phyloP scores from a whole-genome alignment of 495 filamentous ascomycete genomes.

The Neurospora cerealis region DNA sequence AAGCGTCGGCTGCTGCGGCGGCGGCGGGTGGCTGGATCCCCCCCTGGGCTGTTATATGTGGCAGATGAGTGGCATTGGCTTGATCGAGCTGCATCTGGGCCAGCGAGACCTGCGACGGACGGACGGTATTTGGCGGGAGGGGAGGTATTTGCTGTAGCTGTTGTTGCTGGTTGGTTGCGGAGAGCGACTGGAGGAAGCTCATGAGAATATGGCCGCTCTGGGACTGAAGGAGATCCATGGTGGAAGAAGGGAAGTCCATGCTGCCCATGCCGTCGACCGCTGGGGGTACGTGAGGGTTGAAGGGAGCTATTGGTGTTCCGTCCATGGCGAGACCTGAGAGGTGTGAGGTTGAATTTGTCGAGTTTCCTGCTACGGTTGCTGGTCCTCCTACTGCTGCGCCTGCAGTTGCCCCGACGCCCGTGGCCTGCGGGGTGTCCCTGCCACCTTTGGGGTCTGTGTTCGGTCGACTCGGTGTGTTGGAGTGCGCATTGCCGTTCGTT shows the following conservation, averaged over 20 bases:
- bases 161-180: slow-evolving; percentile 5
- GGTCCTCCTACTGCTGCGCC: not conserved
- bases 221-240: slow-evolving; percentile 12
- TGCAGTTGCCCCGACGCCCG: not conserved
- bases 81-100: slow-evolving; percentile 9
- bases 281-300: not conserved
- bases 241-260: slow-evolving; percentile 2
- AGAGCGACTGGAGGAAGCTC: slow-evolving; percentile 13
- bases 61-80: not conserved
- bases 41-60: not conserved
- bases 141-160: slow-evolving; percentile 5
- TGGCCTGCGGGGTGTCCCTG: not conserved
- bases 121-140: slow-evolving; percentile 18
- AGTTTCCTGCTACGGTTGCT: not conserved
- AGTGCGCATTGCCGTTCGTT: not conserved
- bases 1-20: slow-evolving; percentile 16
- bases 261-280: not conserved
- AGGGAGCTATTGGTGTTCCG: not conserved
- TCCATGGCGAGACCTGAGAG: not conserved
- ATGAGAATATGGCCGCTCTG: slow-evolving; percentile 12
- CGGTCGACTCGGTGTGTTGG: not conserved
- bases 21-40: slow-evolving; percentile 12
- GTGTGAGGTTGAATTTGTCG: not conserved
- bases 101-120: slow-evolving; percentile 21
- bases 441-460: not conserved